phyloP scores from a whole-genome alignment of 1,139 yeast species.

The Hanseniaspora uvarum region DNA sequence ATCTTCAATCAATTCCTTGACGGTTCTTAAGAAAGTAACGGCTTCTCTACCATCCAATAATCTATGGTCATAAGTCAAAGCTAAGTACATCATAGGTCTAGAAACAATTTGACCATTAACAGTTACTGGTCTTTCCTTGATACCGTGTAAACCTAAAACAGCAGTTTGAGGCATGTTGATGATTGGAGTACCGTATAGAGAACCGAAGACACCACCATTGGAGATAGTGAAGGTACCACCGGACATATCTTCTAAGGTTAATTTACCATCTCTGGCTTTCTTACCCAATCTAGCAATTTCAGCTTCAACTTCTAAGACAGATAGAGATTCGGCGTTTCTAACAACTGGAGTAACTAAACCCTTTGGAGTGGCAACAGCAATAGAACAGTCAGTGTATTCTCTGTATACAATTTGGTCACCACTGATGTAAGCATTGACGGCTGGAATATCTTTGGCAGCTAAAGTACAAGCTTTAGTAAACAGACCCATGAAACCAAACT shows the following conservation, averaged over 20 bases:
- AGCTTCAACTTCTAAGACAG: conserved; percentile 80
- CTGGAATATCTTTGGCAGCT: conserved; percentile 92
- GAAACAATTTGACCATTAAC: conserved; percentile 83
- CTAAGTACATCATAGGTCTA: conserved; percentile 99
- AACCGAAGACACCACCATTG: conserved; percentile 98
- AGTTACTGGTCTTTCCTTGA: conserved; percentile 94
- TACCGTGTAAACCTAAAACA: conserved; percentile 94
- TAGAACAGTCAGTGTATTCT: conserved; percentile 89
- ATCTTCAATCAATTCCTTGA: conserved; percentile 95
- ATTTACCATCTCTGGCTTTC: conserved; percentile 95
- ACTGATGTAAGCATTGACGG: conserved; percentile 92
- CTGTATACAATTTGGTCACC: conserved; percentile 90
- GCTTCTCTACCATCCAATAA: conserved; percentile 98
- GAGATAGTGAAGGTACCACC: conserved; percentile 99
- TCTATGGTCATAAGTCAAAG: conserved; percentile 97
- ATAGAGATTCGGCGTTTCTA: conserved; percentile 89
- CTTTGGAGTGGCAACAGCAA: conserved; percentile 99
- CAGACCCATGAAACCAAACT: conserved; percentile 98
- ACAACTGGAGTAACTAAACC: conserved; percentile 97
- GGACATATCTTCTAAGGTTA: conserved; percentile 95
- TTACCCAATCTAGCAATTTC: conserved; percentile 73
- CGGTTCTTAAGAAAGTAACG: conserved; percentile 88
- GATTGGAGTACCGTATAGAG: conserved; percentile 95
- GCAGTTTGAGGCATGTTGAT: conserved; percentile 98
- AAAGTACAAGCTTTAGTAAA: conserved; percentile 88